These are phyloP conservation scores for Thermochaetoides dissita DNA, from an alignment of 2,329 filamentous ascomycete species.

Conservation along the genomic window DNA sequence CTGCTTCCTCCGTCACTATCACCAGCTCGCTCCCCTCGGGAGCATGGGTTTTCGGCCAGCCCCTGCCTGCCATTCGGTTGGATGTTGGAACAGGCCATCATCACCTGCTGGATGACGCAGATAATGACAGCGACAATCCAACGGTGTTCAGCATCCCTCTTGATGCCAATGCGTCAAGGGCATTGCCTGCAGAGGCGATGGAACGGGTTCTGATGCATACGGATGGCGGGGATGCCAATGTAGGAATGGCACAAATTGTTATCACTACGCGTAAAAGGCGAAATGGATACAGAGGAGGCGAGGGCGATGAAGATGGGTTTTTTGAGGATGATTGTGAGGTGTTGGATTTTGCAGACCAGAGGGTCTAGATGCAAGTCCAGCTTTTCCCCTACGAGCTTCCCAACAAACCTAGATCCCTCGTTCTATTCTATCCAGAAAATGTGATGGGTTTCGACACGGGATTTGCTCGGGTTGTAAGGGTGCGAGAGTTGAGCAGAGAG, in stretches of 20 bases:
- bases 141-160: constrained; percentile 17
- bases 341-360: constrained; percentile 68
- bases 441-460: no score
- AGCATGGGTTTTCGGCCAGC: constrained; percentile 48
- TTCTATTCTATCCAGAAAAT: no score
- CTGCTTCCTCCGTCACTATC: not conserved
- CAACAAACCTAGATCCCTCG: no score
- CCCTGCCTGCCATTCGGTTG: constrained; percentile 35
- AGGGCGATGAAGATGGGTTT: constrained; percentile 57
- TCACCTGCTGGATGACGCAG: constrained; percentile 36
- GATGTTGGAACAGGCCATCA: constrained; percentile 33
- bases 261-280: constrained; percentile 65
- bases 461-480: no score
- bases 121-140: constrained; percentile 8
- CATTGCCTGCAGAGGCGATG: constrained; percentile 49
- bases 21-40: not conserved
- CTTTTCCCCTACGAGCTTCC: no score
- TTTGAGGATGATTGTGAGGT: constrained; percentile 91
- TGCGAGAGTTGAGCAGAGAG: no score
- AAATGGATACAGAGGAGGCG: constrained; percentile 29
- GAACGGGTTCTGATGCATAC: constrained; percentile 45
- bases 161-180: constrained; percentile 40
- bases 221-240: constrained; percentile 41
- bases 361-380: constrained; percentile 32
- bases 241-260: constrained; percentile 62